These are phyloP conservation scores for Fusarium devonianum DNA, from an alignment of 2,329 filamentous ascomycete genomes.

Conservation along the genomic window DNA sequence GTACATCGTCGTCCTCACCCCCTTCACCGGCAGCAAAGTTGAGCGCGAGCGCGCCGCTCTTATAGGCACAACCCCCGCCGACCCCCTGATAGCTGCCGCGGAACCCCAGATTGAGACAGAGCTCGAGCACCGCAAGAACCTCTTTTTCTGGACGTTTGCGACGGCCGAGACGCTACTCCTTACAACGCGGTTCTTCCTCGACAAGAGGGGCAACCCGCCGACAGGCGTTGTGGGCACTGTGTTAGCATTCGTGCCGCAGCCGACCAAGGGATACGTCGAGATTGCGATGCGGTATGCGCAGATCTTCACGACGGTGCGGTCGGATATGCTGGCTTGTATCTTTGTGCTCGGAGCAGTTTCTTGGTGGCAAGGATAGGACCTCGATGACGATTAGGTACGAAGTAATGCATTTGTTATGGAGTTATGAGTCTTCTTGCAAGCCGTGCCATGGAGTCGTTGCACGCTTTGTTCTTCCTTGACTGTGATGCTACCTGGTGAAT, in stretches of 20 bases:
- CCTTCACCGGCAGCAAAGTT: constrained; percentile 71
- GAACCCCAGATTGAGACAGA: constrained; percentile 43
- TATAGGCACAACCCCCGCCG: constrained; percentile 36
- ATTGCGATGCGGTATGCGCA: constrained; percentile 70
- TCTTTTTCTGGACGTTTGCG: constrained; percentile 82
- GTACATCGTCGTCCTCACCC: constrained; percentile 72
- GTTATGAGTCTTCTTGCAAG: neutral
- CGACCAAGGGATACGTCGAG: constrained; percentile 67
- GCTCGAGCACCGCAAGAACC: constrained; percentile 44
- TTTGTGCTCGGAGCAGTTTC: constrained; percentile 73
- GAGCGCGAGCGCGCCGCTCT: constrained; percentile 59
- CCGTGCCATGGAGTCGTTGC: neutral
- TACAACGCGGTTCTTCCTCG: constrained; percentile 73
- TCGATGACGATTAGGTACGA: neutral
- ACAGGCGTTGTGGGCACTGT: constrained; percentile 70
- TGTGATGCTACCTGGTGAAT: neutral
- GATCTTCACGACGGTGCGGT: constrained; percentile 75
- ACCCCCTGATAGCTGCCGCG: constrained; percentile 30
- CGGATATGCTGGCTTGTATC: constrained; percentile 77
- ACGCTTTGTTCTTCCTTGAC: neutral
- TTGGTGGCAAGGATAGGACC: constrained; percentile 49
- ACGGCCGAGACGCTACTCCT: constrained; percentile 78
- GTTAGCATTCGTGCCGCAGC: constrained; percentile 70
- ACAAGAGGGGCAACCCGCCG: constrained; percentile 64
- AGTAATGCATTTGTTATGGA: constrained; percentile 12